Evolutionary conservation across 1,284 basidiomycete genomes (phyloP), one percentile per base, ranked within the genome.

Genomic region (Ganoderma sinense): DNA sequence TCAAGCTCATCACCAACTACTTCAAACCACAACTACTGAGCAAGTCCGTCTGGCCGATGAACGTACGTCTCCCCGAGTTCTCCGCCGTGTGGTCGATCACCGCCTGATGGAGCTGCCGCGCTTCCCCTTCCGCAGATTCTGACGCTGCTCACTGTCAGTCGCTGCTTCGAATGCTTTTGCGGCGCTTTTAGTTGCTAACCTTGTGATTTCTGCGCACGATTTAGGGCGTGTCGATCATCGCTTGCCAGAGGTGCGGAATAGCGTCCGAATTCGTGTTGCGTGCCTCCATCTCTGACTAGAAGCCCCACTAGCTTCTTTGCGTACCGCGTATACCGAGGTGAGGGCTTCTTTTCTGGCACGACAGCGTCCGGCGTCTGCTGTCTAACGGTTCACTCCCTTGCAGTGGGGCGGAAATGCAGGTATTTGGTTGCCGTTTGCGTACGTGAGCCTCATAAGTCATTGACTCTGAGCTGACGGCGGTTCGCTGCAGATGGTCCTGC

Each of bases 301-400:
- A 16, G 14, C 4, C 14, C 13, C 14, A 3, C 13, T 26, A 55
- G 51, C 29, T 55, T 55, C 51, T 55, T 55, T 26, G 51, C 51
- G 26, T 53, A 53, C 26, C 51, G 51, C 51, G 51, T 53, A 29
- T 53, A 53, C 26, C 51, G 51, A 53, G 51, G 51, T 53, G 51
- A 53, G 51, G 26, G 51, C 13, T 3, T 4, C 20, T 3, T 4
- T 16, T 53, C 26, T 14, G 23, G 14, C 13, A 1, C 13, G 26
- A 14, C 26, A 5, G 7, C 26, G 14, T 53, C 51, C 51, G 13
- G 5, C 26, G 14, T 53, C 51, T 23, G 13, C 13, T 53, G 13
- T 53, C 51, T 53, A 10, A 36, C 33, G 4, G 33, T 36, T 5
- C 11, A 29, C 5, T 2, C 4, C 26, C 26, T 53, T 6, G 13